phyloP scores from a whole-genome alignment of 1,139 yeast genomes.

The Geotrichum armillariae region DNA sequence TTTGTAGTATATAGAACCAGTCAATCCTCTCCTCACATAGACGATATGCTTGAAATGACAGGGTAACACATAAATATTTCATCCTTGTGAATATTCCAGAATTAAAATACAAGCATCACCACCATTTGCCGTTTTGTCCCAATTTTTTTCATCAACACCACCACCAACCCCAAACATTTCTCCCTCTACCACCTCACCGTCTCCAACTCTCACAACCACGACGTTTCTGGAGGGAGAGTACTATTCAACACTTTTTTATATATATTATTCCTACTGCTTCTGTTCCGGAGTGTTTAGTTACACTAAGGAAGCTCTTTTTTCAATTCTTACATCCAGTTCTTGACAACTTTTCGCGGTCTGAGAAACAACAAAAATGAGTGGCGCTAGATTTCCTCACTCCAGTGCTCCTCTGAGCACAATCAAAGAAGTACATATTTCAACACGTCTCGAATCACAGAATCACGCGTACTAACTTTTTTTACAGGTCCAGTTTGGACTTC shows the following conservation, averaged over 20 bases:
- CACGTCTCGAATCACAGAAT: background rate
- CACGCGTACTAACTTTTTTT: constrained; percentile 14
- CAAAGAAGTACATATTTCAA: constrained; percentile 67
- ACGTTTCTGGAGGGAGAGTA: constrained; percentile 14
- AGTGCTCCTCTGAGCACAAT: constrained; percentile 97
- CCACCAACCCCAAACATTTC: constrained; percentile 8
- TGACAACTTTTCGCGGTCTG: background rate
- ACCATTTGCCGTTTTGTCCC: background rate
- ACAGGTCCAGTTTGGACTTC: constrained; percentile 90
- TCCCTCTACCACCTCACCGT: constrained; percentile 18
- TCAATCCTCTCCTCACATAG: no score
- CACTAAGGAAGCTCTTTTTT: constrained; percentile 4
- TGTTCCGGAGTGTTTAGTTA: constrained; percentile 11
- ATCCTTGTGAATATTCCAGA: constrained; percentile 2
- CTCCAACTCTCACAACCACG: constrained; percentile 15
- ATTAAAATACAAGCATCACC: background rate
- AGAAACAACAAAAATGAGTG: constrained; percentile 38
- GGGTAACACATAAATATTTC: constrained; percentile 6
- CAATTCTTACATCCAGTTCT: background rate
- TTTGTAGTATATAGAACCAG: no score
- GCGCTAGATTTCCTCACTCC: constrained; percentile 77
- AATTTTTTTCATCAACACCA: constrained; percentile 9
- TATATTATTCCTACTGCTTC: background rate
- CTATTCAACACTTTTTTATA: background rate
- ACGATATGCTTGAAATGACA: no score